A percentile compares a stretch with the other conserved stretches of the same genome.
Conservation (phyloP, 768 basidiomycete genomes). For the Boletus reticuloceps region DNA sequence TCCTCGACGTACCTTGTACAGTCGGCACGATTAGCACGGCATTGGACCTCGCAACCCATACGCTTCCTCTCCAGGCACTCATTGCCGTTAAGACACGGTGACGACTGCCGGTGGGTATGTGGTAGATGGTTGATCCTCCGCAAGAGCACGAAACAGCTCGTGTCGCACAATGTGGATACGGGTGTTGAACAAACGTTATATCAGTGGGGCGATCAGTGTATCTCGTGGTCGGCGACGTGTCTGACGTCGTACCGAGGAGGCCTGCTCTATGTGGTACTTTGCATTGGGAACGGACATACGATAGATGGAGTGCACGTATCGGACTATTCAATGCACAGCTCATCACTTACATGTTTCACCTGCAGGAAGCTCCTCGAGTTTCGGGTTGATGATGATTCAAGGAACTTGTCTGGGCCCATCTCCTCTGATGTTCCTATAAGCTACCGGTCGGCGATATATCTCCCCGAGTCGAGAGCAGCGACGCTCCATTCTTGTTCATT, state of each 20-base stretch:
- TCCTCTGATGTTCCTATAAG: neutral
- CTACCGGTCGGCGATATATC: too few species aligned
- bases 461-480: neutral
- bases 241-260: neutral
- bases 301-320: neutral
- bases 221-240: neutral
- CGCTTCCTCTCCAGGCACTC: neutral
- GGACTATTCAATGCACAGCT: too few species aligned
- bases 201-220: too few species aligned
- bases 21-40: neutral
- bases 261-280: neutral
- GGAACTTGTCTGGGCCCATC: neutral
- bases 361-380: neutral
- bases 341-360: too few species aligned
- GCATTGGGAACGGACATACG: too few species aligned
- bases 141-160: neutral
- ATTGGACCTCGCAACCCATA: too few species aligned
- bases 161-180: neutral
- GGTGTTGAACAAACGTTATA: neutral
- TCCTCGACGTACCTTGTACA: neutral
- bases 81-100: too few species aligned
- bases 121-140: neutral
- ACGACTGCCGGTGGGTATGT: neutral
- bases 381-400: neutral
- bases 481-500: neutral